Conservation (phyloP, 495 filamentous ascomycete genomes). For the Penicillium verhagenii region DNA sequence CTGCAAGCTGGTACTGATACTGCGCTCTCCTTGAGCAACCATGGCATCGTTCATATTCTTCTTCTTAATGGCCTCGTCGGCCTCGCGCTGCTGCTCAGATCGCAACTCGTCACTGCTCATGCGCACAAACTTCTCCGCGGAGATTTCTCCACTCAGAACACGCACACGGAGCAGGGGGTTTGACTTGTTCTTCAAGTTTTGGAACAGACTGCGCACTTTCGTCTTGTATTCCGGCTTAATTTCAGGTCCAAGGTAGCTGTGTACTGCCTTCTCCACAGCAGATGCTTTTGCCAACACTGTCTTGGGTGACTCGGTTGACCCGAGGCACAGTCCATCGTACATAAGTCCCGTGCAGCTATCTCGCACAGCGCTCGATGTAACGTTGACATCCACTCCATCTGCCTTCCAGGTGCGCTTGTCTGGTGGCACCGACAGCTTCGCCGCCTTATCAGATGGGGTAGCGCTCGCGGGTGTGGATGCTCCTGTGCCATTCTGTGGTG, state of each 20-base stretch:
- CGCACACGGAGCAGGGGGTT: conserved; percentile 72
- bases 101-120: conserved; percentile 78
- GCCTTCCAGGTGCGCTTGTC: conserved; percentile 76
- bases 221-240: conserved; percentile 68
- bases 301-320: conserved; percentile 44
- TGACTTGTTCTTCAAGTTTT: conserved; percentile 89
- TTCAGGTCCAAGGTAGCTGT: conserved; percentile 60
- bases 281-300: conserved; percentile 65
- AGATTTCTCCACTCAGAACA: conserved; percentile 71
- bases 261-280: conserved; percentile 73
- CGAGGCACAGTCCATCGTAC: conserved; percentile 66
- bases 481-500: conserved; percentile 41
- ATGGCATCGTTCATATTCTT: conserved; percentile 91
- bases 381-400: conserved; percentile 71
- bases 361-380: conserved; percentile 66
- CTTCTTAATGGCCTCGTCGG: conserved; percentile 69
- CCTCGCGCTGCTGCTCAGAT: conserved; percentile 63
- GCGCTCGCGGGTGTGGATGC: conserved; percentile 32
- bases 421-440: conserved; percentile 68
- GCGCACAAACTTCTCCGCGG: conserved; percentile 67
- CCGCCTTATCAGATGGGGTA: conserved; percentile 44
- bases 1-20: conserved; percentile 76
- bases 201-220: conserved; percentile 88
- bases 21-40: conserved; percentile 61
- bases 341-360: conserved; percentile 86